phyloP scores from a whole-genome alignment of 257 asterid species.

The Forsythia viridissima region DNA sequence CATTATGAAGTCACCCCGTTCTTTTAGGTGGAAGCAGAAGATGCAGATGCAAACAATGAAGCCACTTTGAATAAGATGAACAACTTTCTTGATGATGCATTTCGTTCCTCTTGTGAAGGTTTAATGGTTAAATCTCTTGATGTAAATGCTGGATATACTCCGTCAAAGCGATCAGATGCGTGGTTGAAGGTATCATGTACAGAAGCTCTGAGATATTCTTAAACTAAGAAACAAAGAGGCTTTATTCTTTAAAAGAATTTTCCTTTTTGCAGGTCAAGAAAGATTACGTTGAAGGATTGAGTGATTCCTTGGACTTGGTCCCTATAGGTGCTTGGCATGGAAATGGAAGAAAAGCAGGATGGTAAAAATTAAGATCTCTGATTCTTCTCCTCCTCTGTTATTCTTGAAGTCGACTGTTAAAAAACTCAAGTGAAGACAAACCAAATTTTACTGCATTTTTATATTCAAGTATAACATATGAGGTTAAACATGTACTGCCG shows the following conservation, averaged over 20 bases:
- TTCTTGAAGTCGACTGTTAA: background rate
- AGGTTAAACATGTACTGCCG: background rate
- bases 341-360: slow-evolving; percentile 96
- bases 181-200: slow-evolving; percentile 73
- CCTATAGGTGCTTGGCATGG: slow-evolving; percentile 98
- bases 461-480: background rate
- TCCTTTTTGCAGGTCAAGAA: slow-evolving; percentile 66
- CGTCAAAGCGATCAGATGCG: slow-evolving; percentile 89
- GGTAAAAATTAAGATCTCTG: slow-evolving; percentile 42
- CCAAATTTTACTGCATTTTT: background rate
- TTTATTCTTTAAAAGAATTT: slow-evolving; percentile 8
- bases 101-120: slow-evolving; percentile 84
- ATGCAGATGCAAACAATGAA: slow-evolving; percentile 62
- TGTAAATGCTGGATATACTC: slow-evolving; percentile 75
- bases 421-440: background rate
- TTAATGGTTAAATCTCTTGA: slow-evolving; percentile 86
- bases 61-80: slow-evolving; percentile 59
- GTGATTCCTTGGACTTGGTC: slow-evolving; percentile 90
- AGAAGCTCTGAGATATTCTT: slow-evolving; percentile 17
- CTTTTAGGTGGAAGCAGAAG: slow-evolving; percentile 66
- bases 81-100: slow-evolving; percentile 65
- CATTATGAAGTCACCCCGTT: slow-evolving; percentile 20
- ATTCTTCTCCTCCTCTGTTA: slow-evolving; percentile 15
- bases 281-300: slow-evolving; percentile 81
- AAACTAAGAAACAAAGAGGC: slow-evolving; percentile 17